These are phyloP conservation scores for Begonia fuchsioides DNA, from an alignment of 306 rosid species.

Conservation along the genomic window DNA sequence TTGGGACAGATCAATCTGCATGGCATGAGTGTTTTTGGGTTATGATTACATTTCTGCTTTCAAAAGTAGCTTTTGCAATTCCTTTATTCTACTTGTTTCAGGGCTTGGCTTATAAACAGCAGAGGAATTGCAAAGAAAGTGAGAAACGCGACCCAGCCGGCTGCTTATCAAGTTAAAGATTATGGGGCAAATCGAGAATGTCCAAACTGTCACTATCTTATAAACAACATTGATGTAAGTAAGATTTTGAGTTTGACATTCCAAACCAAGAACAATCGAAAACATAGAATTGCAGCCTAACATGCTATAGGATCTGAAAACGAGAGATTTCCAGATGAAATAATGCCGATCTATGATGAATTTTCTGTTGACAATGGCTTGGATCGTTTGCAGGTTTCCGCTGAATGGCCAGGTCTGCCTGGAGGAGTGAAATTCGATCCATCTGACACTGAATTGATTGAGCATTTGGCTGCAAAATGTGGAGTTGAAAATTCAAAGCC, in stretches of 20 bases:
- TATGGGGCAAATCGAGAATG: slow-evolving; percentile 72
- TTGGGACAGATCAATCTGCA: too few relatives aligned
- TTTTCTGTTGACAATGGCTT: neutral
- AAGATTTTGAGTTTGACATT: slow-evolving; percentile 7
- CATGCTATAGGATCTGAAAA: too few relatives aligned
- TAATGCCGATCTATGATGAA: neutral
- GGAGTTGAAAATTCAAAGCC: slow-evolving; percentile 38
- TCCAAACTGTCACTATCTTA: slow-evolving; percentile 47
- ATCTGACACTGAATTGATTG: slow-evolving; percentile 51
- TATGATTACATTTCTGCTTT: too few relatives aligned
- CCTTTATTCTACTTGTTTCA: slow-evolving; percentile 7
- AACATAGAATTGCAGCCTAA: too few relatives aligned
- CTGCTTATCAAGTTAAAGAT: slow-evolving; percentile 48
- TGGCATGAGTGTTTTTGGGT: too few relatives aligned
- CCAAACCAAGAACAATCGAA: slow-evolving; percentile 5
- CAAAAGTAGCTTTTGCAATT: too few relatives aligned
- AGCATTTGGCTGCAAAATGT: slow-evolving; percentile 71
- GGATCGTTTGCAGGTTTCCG: slow-evolving; percentile 32
- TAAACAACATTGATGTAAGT: slow-evolving; percentile 78
- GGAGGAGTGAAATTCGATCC: slow-evolving; percentile 89
- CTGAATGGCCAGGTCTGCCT: slow-evolving; percentile 91
- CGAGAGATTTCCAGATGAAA: neutral
- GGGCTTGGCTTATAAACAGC: slow-evolving; percentile 66
- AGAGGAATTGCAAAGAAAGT: slow-evolving; percentile 79
- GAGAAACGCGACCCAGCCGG: slow-evolving; percentile 27